Base-by-base conservation (phyloP, 169 alveolate species). In the Cryptosporidium muris region DNA sequence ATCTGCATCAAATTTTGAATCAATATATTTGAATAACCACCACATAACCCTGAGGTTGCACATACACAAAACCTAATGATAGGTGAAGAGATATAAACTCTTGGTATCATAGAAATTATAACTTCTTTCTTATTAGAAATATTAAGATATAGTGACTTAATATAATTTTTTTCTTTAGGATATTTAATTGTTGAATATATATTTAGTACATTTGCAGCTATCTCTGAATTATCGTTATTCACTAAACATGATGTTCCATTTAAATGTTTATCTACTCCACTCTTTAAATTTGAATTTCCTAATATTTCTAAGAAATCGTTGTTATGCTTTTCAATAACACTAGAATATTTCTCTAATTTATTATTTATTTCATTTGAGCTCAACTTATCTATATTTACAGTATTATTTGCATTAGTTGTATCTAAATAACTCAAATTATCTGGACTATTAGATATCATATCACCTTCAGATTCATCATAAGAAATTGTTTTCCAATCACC, bases 51-150 rank as follows among this genome's bases (percentile, higher is more conserved):
- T 40, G 85, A 74, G 9, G 42, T 51, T 11, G 67, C 38, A 37
- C 85, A 74, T 36, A 74, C 60, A 48, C 85, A 74, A 74, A 74
- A 74, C 60, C 85, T 74, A 37, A 58, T 74, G 2, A 74, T 48
- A 11, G 85, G 48, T 40, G 56, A 25, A 14, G 66, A 40, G 14
- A 74, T 53, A 5, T 74, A 14, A 45, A 74, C 38, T 74, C 85
- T 74, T 62, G 85, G 85, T 7, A 60, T 25, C 25, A 25, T 25
- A 25, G 25, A 25, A 25, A 25, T 25, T 25, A 25, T 25, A 25
- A 25, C 25, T 0, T 25, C 25, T 25, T 25, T 25, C 25, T 25
- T 25, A 25, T 25, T 25, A 25, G 25, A 25, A 25, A 25, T 25
- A 25, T 25, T 25, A 25, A 25, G 0, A 25, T 25, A 25, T 25